These are phyloP conservation scores for Hyphodiscus hymeniophilus DNA, from an alignment of 495 filamentous ascomycete species.

Conservation along the genomic window DNA sequence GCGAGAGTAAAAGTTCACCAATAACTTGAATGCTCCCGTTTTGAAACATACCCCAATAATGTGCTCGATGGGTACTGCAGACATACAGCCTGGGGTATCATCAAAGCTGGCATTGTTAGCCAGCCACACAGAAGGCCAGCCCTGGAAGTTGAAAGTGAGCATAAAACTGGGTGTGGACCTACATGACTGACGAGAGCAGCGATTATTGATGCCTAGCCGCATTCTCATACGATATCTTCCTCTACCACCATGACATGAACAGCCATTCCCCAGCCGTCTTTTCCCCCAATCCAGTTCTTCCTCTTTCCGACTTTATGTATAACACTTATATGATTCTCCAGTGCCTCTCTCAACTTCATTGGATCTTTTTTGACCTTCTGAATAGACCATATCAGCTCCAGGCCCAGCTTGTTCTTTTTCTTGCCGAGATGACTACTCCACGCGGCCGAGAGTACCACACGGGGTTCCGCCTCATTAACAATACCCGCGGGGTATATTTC, in stretches of 20 bases:
- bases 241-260: conserved; percentile 3
- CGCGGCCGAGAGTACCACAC: conserved; percentile 24
- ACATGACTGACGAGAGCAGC: too few relatives aligned
- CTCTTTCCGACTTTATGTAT: conserved; percentile 52
- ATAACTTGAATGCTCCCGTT: too few relatives aligned
- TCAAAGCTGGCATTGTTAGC: too few relatives aligned
- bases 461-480: conserved; percentile 22
- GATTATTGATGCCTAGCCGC: too few relatives aligned
- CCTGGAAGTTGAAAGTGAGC: too few relatives aligned
- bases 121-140: too few relatives aligned
- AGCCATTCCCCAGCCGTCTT: conserved; percentile 21
- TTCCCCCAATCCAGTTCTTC: conserved; percentile 44
- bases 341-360: conserved; percentile 20
- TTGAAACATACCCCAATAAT: too few relatives aligned
- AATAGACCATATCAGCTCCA: conserved; percentile 26
- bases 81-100: too few relatives aligned
- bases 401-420: conserved; percentile 24
- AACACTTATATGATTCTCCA: conserved; percentile 31
- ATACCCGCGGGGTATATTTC: conserved; percentile 42
- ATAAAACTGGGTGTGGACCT: too few relatives aligned
- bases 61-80: too few relatives aligned
- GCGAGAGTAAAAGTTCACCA: too few relatives aligned
- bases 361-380: conserved; percentile 20
- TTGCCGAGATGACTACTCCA: conserved; percentile 29
- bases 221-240: too few relatives aligned